These are phyloP conservation scores for Heterococcus sp. DNA, from an alignment of 108 stramenopile species.

Conservation along the genomic window DNA sequence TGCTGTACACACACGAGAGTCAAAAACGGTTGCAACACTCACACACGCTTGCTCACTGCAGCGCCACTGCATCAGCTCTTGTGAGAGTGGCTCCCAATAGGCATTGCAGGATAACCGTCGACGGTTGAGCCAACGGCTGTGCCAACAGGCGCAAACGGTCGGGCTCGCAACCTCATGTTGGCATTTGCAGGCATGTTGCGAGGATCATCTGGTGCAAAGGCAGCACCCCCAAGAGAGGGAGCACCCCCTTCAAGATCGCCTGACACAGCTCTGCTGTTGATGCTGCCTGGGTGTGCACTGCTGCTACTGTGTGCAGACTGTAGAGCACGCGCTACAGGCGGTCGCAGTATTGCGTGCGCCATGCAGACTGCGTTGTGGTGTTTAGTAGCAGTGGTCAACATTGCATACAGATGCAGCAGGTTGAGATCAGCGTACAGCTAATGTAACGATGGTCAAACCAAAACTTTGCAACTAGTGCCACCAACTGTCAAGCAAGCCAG, in stretches of 20 bases:
- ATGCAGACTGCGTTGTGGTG: conserved; percentile 15
- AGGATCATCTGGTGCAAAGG: background rate
- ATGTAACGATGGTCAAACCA: too few relatives aligned
- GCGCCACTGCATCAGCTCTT: background rate
- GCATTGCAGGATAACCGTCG: background rate
- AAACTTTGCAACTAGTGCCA: too few relatives aligned
- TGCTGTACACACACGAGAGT: too few relatives aligned
- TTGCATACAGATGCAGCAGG: too few relatives aligned
- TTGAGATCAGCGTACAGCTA: too few relatives aligned
- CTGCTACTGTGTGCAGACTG: conserved; percentile 1
- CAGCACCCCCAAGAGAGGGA: background rate
- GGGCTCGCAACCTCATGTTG: conserved; percentile 23
- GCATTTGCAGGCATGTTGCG: conserved; percentile 19
- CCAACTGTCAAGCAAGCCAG: too few relatives aligned
- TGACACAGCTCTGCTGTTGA: too few relatives aligned
- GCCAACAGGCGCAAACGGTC: conserved; percentile 4
- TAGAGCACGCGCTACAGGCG: conserved; percentile 23
- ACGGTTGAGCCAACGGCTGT: background rate
- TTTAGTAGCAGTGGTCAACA: too few relatives aligned
- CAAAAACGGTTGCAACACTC: background rate
- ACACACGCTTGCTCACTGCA: background rate
- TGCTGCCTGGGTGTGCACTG: too few relatives aligned
- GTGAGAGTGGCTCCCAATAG: background rate
- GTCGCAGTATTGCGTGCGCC: conserved; percentile 30
- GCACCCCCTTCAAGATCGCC: conserved; percentile 30